A percentile compares a stretch with the other conserved stretches of the same genome.
These are phyloP conservation scores for Talaromyces sp. DNA, from an alignment of 2,329 filamentous ascomycete species.

Conservation along the genomic window DNA sequence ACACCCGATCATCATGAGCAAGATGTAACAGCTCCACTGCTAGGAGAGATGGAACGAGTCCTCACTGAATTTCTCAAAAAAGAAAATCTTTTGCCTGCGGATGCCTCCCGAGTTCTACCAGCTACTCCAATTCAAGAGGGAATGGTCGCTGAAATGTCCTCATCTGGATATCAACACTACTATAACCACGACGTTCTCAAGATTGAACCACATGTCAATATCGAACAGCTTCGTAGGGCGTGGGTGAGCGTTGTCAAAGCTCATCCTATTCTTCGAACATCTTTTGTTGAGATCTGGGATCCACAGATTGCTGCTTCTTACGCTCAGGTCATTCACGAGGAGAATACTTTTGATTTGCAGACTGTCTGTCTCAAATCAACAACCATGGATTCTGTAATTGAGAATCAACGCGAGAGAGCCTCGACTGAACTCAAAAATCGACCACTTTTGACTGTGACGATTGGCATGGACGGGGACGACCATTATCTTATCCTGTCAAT, in stretches of 20 bases:
- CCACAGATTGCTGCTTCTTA: slow-evolving; percentile 58
- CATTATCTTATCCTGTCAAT: slow-evolving; percentile 67
- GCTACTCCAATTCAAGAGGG: slow-evolving; percentile 83
- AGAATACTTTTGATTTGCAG: slow-evolving; percentile 38
- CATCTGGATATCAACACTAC: slow-evolving; percentile 73
- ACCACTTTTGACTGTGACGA: slow-evolving; percentile 38
- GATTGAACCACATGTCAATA: slow-evolving; percentile 58
- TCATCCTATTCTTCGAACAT: slow-evolving; percentile 75
- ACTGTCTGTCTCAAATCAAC: slow-evolving; percentile 22
- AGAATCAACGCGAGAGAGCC: slow-evolving; percentile 16
- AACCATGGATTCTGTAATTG: slow-evolving; percentile 28
- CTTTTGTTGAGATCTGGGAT: slow-evolving; percentile 69
- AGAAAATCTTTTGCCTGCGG: slow-evolving; percentile 38
- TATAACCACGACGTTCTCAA: slow-evolving; percentile 82
- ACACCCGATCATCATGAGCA: slow-evolving; percentile 29
- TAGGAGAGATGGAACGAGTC: slow-evolving; percentile 24
- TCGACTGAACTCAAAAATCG: slow-evolving; percentile 21
- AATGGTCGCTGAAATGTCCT: slow-evolving; percentile 80
- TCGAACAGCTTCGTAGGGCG: slow-evolving; percentile 60
- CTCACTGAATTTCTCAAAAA: slow-evolving; percentile 45
- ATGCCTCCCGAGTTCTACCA: slow-evolving; percentile 66
- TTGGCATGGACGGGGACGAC: slow-evolving; percentile 37
- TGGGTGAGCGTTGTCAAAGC: slow-evolving; percentile 62
- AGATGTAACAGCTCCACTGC: slow-evolving; percentile 15
- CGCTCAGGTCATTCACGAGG: slow-evolving; percentile 56